Evolutionary conservation across 768 basidiomycete genomes (phyloP), one percentile per base, ranked within the genome.

Genomic region (Suillus placidus): DNA sequence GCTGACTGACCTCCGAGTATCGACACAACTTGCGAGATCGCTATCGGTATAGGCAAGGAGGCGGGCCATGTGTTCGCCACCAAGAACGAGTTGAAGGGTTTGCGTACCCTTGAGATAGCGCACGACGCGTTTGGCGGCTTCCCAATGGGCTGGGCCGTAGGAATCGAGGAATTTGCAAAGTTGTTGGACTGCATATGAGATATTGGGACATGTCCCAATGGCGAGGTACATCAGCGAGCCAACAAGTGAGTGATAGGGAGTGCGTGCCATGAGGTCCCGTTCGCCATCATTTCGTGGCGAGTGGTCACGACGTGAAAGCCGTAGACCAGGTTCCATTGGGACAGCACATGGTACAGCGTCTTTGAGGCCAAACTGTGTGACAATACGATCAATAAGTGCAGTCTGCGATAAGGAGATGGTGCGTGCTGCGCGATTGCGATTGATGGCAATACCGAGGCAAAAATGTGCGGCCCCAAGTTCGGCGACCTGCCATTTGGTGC

Each of bases 221-320:
- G 69, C 57, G 4, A 74, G 66, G 60, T 80, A 79, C 63, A 74
- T 72, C 1, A 79, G 63, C 7, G 70, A 65, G 5, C 76, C 76
- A 54, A 61, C 34, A 4, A 65, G 42, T 1, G 16, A 42, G 3
- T 14, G 1, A 42, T 42, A 42, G 3, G 16, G 42, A 6, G 16
- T 42, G 14, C n/a, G n/a, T 16, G 42, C 6, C 42, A 42, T 42
- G 16, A 55, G 52, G 0, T 55, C 26, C 1, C 26, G 7, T 23
- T 18, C 6, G 4, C 1, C 18, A 7, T 26, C 16, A 3, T 12
- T 18, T 1, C 14, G 16, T 14, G 42, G 42, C 2, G 42, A 14
- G 16, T 42, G 42, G 12, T 16, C 6, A 1, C 16, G 14, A 6
- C 20, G 40, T 1, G 51, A 40, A 13, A 75, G 64, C 13, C 35